These are phyloP conservation scores for Pythium brassicae DNA, from an alignment of 352 stramenopile genomes.

Conservation along the genomic window DNA sequence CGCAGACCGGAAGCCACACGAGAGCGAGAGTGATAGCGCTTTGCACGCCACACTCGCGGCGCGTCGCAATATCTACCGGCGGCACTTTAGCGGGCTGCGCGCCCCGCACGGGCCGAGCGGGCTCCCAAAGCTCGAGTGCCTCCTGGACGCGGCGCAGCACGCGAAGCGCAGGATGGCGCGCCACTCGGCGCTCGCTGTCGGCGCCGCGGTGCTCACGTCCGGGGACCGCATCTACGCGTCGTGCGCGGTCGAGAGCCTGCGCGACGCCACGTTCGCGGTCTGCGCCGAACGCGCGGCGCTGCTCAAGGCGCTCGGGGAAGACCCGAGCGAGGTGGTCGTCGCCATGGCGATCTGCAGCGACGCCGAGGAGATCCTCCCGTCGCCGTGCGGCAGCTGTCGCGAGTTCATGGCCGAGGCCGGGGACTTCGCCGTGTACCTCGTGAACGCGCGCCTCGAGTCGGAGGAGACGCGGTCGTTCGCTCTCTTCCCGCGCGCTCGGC, in stretches of 20 bases:
- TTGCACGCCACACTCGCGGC: conserved; percentile 31
- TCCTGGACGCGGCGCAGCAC: conserved; percentile 47
- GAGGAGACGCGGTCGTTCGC: conserved; percentile 52
- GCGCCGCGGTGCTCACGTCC: conserved; percentile 47
- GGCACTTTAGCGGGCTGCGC: conserved; percentile 40
- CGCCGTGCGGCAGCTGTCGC: conserved; percentile 60
- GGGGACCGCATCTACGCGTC: conserved; percentile 37
- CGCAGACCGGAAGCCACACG: not conserved
- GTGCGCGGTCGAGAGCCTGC: conserved; percentile 31
- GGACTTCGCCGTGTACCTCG: conserved; percentile 72
- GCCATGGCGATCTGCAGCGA: conserved; percentile 63
- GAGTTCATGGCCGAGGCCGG: conserved; percentile 64
- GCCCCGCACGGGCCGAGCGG: conserved; percentile 21
- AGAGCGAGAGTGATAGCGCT: conserved; percentile 3
- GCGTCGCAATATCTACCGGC: conserved; percentile 39
- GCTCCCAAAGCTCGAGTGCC: conserved; percentile 36
- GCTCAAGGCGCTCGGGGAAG: conserved; percentile 38
- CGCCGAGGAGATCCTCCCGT: conserved; percentile 36
- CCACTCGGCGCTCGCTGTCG: conserved; percentile 32
- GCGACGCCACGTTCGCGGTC: conserved; percentile 29
- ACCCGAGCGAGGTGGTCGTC: conserved; percentile 18
- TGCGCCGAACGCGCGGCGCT: conserved; percentile 56
- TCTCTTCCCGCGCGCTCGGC: conserved; percentile 49
- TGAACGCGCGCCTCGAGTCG: conserved; percentile 40
- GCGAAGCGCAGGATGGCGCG: conserved; percentile 20